Conservation (phyloP, 2,329 filamentous ascomycete genomes). For the Tolypocladium capitatum region DNA sequence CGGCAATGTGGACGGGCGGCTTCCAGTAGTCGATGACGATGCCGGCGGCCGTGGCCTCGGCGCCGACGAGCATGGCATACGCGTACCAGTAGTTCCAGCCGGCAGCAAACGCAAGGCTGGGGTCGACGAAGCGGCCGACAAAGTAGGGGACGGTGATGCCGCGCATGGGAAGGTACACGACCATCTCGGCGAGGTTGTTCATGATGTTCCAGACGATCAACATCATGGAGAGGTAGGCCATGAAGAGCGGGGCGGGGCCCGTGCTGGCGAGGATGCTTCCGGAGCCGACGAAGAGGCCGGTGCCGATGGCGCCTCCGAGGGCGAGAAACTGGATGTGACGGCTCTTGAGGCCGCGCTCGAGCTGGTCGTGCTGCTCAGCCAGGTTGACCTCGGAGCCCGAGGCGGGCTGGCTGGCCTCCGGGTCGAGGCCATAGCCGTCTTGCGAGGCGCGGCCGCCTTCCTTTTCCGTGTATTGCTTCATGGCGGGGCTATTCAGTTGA, state of each 20-base stretch:
- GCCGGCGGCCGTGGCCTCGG: conserved; percentile 43
- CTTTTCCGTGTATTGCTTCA: conserved; percentile 12
- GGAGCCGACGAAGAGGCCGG: conserved; percentile 50
- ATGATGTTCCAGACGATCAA: conserved; percentile 38
- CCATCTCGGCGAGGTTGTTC: conserved; percentile 43
- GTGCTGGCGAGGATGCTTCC: conserved; percentile 40
- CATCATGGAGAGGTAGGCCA: conserved; percentile 51
- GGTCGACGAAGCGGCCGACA: conserved; percentile 40
- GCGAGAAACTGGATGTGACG: conserved; percentile 49
- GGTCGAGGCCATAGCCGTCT: conserved; percentile 12
- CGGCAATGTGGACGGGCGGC: conserved; percentile 33
- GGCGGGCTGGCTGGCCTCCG: conserved; percentile 11
- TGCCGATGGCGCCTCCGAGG: conserved; percentile 45
- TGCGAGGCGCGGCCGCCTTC: conserved; percentile 4
- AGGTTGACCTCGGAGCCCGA: conserved; percentile 21
- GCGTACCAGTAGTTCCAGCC: conserved; percentile 53
- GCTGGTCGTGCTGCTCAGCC: conserved; percentile 26
- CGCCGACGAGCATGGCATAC: conserved; percentile 43
- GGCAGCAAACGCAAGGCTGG: conserved; percentile 40
- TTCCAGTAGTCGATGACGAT: conserved; percentile 51
- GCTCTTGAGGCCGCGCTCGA: conserved; percentile 44
- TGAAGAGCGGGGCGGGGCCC: conserved; percentile 54
- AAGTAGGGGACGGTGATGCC: conserved; percentile 46
- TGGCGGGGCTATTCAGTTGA: neutral
- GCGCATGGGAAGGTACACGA: conserved; percentile 38